phyloP scores from a whole-genome alignment of 208 protist genomes.

The Leishmania tarentolae region DNA sequence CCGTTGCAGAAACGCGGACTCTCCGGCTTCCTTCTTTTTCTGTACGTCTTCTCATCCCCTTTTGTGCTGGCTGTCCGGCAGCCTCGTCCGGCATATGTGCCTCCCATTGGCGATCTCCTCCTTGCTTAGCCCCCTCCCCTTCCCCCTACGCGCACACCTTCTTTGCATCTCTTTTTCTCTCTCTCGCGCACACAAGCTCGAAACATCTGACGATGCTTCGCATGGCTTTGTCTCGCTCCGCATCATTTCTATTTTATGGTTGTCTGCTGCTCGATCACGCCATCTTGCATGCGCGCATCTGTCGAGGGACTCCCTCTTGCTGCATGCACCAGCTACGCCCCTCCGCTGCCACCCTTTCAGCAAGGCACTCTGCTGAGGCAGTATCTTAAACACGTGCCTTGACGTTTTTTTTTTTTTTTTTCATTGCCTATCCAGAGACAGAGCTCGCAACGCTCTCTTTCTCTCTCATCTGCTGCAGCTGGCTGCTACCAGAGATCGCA shows the following conservation, averaged over 20 bases:
- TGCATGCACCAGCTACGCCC: neutral
- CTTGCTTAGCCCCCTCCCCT: neutral
- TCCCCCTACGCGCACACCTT: neutral
- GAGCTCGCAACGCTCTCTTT: neutral
- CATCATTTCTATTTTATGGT: neutral
- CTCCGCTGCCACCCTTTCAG: neutral
- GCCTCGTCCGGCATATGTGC: neutral
- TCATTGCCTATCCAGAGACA: neutral
- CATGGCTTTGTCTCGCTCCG: neutral
- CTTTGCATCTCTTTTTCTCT: neutral
- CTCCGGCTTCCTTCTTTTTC: neutral
- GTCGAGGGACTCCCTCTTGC: neutral
- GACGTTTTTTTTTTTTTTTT: neutral
- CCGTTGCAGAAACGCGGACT: neutral
- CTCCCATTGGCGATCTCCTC: neutral
- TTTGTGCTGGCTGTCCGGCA: neutral
- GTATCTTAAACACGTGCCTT: neutral
- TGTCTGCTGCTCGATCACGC: neutral
- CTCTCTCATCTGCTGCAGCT: neutral
- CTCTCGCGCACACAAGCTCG: neutral
- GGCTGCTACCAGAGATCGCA: neutral
- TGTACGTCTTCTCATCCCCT: neutral
- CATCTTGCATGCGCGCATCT: neutral
- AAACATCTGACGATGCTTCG: neutral
- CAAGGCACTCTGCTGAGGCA: neutral